Evolutionary conservation across 371 early-diverging fungal genomes (phyloP).

Genomic region (Caulochytrium protostelioides): DNA sequence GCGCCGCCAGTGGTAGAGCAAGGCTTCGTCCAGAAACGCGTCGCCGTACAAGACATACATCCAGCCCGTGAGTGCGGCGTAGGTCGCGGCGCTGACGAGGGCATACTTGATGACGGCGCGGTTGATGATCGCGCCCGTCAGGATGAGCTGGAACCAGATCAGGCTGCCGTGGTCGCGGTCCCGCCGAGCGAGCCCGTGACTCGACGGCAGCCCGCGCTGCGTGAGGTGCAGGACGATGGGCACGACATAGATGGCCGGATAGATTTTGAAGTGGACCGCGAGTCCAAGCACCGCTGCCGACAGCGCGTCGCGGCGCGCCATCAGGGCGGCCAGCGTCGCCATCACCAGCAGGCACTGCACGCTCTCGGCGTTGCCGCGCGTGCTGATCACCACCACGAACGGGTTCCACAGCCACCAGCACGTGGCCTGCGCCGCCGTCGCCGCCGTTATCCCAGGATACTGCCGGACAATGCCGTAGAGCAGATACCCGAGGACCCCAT

Average conservation of each 20-base stretch:
- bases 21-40: constrained; percentile 74
- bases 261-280: constrained; percentile 91
- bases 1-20: constrained; percentile 78
- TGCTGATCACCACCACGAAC: constrained; percentile 83
- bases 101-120: constrained; percentile 37
- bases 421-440: constrained; percentile 13
- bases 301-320: constrained; percentile 22
- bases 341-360: constrained; percentile 55
- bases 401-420: constrained; percentile 83
- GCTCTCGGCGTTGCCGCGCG: constrained; percentile 83
- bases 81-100: constrained; percentile 39
- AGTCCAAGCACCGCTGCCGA: constrained; percentile 64
- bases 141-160: background rate
- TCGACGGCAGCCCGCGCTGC: too few species aligned
- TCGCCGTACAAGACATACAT: constrained; percentile 64
- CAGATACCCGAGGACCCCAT: constrained; percentile 29
- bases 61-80: constrained; percentile 36
- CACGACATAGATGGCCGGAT: constrained; percentile 75
- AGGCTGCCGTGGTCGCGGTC: constrained; percentile 2
- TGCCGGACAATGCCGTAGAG: constrained; percentile 13
- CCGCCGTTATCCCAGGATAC: background rate
- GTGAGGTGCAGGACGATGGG: too few species aligned
- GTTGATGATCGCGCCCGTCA: background rate
- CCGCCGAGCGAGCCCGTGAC: constrained; percentile 27
- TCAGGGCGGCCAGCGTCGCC: constrained; percentile 43